These are phyloP conservation scores for Exophiala oligosperma DNA, from an alignment of 2,329 filamentous ascomycete species.

Conservation along the genomic window DNA sequence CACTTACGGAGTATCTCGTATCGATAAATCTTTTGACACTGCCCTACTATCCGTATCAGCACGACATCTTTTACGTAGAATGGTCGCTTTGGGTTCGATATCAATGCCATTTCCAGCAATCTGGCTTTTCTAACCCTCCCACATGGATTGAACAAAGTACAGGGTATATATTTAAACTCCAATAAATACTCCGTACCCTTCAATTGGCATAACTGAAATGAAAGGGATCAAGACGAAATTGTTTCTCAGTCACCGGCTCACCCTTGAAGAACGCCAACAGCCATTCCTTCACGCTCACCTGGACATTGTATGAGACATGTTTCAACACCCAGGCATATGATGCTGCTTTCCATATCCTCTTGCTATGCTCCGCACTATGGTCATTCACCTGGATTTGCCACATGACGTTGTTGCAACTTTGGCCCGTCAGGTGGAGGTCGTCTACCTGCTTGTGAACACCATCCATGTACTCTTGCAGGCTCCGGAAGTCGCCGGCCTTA, in stretches of 20 bases:
- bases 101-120: slow-evolving; percentile 22
- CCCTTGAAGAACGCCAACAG: slow-evolving; percentile 21
- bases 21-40: no score
- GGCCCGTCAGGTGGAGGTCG: slow-evolving; percentile 13
- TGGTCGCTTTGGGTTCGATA: no score
- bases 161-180: no score
- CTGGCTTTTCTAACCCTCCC: no score
- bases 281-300: slow-evolving; percentile 20
- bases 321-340: slow-evolving; percentile 22
- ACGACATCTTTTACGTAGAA: no score
- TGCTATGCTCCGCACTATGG: slow-evolving; percentile 19
- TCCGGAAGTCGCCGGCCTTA: slow-evolving; percentile 16
- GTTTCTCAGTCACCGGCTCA: slow-evolving; percentile 11
- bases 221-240: slow-evolving; percentile 14
- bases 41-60: no score
- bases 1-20: no score
- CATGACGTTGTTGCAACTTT: slow-evolving; percentile 24
- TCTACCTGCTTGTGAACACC: slow-evolving; percentile 16
- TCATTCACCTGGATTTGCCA: slow-evolving; percentile 24
- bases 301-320: slow-evolving; percentile 20
- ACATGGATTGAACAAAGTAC: no score
- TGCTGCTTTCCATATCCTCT: slow-evolving; percentile 20
- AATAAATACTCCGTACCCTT: background rate
- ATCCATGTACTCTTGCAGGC: slow-evolving; percentile 22
- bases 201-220: slow-evolving; percentile 24